These are phyloP conservation scores for Salix exigua DNA, from an alignment of 345 rosid genomes.

Conservation along the genomic window DNA sequence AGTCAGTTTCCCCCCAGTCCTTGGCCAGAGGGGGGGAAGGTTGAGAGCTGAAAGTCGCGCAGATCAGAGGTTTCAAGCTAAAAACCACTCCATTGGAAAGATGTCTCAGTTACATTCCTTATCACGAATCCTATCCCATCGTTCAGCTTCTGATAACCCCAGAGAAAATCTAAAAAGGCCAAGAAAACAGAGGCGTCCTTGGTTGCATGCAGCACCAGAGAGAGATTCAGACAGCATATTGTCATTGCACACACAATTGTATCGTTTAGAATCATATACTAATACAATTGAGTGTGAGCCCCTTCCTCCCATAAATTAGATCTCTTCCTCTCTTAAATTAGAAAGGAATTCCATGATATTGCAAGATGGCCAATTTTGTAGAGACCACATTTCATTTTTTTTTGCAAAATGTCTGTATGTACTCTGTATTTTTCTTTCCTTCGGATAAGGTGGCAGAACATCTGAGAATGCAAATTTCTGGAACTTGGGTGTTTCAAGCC, in stretches of 20 bases:
- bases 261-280: conserved; percentile 24
- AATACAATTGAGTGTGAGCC: conserved; percentile 22
- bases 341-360: neutral
- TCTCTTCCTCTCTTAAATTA: neutral
- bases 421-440: conserved; percentile 3
- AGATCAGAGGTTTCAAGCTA: conserved; percentile 25
- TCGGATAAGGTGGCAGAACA: conserved; percentile 3
- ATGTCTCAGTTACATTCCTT: conserved; percentile 44
- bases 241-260: conserved; percentile 45
- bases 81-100: conserved; percentile 19
- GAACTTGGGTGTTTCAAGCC: neutral
- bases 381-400: conserved; percentile 4
- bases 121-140: conserved; percentile 29
- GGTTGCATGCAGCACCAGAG: conserved; percentile 40
- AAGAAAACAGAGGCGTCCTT: conserved; percentile 12
- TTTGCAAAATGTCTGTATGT: neutral
- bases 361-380: conserved; percentile 20
- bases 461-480: neutral
- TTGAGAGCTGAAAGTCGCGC: conserved; percentile 39
- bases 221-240: conserved; percentile 45
- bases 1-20: conserved; percentile 36
- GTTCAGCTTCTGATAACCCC: conserved; percentile 8
- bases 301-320: neutral
- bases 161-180: conserved; percentile 20
- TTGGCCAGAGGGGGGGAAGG: conserved; percentile 23